Conservation (phyloP, 2,329 filamentous ascomycete genomes). For the Alternaria incomplexa region DNA sequence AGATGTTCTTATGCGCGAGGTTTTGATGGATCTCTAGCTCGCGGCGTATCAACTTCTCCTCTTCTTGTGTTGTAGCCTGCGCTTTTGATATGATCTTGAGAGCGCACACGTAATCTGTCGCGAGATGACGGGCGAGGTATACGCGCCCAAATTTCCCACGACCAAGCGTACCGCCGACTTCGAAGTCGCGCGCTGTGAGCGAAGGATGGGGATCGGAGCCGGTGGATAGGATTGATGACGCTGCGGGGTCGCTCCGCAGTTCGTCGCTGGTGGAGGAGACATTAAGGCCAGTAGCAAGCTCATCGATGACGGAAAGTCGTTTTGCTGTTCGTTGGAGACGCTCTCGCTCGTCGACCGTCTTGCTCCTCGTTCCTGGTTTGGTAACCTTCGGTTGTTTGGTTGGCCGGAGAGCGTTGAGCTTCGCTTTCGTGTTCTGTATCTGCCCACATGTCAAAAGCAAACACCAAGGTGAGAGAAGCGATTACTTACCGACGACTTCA, state of each 20-base stretch:
- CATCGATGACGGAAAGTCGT: conserved; percentile 2
- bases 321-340: conserved; percentile 1
- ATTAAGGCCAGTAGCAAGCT: not conserved
- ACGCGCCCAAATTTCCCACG: conserved; percentile 86
- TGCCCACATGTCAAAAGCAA: not conserved
- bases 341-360: not conserved
- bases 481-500: conserved; percentile 7
- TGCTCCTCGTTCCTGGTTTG: not conserved
- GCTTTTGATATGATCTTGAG: conserved; percentile 83
- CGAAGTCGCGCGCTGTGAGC: conserved; percentile 71
- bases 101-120: conserved; percentile 78
- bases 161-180: conserved; percentile 79
- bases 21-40: conserved; percentile 88
- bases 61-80: conserved; percentile 73
- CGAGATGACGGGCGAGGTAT: conserved; percentile 77
- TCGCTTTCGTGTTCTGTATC: conserved; percentile 12
- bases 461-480: not conserved
- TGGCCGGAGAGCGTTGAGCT: conserved; percentile 1
- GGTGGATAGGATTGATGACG: not conserved
- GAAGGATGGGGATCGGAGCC: not conserved
- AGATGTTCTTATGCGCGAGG: conserved; percentile 79
- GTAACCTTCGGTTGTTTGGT: conserved; percentile 2
- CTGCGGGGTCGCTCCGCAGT: not conserved
- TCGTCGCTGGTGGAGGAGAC: not conserved
- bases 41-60: conserved; percentile 80